Percentiles rank a stretch among this genome's conserved stretches.
These are phyloP conservation scores for Casuarina equisetifolia DNA, from an alignment of 306 rosid genomes.

Conservation along the genomic window DNA sequence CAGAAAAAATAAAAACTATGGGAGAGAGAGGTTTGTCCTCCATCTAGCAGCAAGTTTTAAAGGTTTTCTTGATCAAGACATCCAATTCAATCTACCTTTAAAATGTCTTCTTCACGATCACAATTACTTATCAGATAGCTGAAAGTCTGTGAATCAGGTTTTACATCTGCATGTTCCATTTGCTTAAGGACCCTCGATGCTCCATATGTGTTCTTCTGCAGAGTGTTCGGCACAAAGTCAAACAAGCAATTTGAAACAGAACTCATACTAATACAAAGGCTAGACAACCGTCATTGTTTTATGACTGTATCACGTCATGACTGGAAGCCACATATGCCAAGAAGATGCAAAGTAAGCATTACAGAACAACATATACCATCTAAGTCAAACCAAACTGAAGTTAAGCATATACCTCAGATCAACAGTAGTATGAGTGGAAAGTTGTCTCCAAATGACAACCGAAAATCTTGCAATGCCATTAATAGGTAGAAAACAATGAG, in stretches of 20 bases:
- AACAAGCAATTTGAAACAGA: conserved; percentile 13
- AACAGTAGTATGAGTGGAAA: neutral
- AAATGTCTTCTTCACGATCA: conserved; percentile 60
- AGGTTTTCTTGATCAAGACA: conserved; percentile 18
- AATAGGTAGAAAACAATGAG: neutral
- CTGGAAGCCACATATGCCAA: neutral
- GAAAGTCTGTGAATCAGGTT: conserved; percentile 76
- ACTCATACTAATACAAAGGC: conserved; percentile 11
- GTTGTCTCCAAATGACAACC: neutral
- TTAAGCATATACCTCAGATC: neutral
- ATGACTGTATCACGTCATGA: neutral
- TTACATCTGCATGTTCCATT: conserved; percentile 55
- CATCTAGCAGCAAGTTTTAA: conserved; percentile 6
- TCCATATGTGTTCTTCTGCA: conserved; percentile 62
- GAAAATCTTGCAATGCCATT: neutral
- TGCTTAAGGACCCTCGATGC: conserved; percentile 58
- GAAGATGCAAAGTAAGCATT: neutral
- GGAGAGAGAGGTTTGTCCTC: neutral
- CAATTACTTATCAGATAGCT: conserved; percentile 60
- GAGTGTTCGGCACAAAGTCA: conserved; percentile 15
- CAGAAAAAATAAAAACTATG: conserved; percentile 11
- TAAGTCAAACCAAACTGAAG: neutral
- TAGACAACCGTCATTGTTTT: neutral
- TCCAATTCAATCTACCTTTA: conserved; percentile 47
- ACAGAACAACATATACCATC: neutral